A percentile compares a stretch with the other conserved stretches of the same genome.
These are phyloP conservation scores for Cladophialophora chaetospira DNA, from an alignment of 2,329 filamentous ascomycete species.

Conservation along the genomic window DNA sequence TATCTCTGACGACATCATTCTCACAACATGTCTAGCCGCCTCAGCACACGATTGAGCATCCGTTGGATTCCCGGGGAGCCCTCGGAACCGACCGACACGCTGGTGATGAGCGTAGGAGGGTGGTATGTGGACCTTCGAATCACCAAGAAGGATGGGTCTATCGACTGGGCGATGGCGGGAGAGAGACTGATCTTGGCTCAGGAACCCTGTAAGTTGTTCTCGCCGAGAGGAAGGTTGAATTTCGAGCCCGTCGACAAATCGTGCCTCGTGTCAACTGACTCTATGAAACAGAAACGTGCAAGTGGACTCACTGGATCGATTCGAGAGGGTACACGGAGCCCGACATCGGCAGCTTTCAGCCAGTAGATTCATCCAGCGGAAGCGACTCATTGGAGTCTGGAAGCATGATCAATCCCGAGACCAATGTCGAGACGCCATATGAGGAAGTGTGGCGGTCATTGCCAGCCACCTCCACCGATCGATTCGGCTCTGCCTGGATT, in stretches of 20 bases:
- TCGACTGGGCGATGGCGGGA: slow-evolving; percentile 50
- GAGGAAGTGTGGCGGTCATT: slow-evolving; percentile 53
- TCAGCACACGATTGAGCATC: slow-evolving; percentile 47
- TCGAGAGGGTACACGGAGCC: slow-evolving; percentile 22
- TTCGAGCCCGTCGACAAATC: not conserved
- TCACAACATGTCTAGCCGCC: slow-evolving; percentile 11
- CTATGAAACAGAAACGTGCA: slow-evolving; percentile 11
- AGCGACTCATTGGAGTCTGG: slow-evolving; percentile 43
- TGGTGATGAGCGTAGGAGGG: slow-evolving; percentile 46
- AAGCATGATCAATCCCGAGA: slow-evolving; percentile 22
- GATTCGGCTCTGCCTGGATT: slow-evolving; percentile 16
- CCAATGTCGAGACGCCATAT: slow-evolving; percentile 48
- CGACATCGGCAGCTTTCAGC: slow-evolving; percentile 30
- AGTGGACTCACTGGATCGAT: slow-evolving; percentile 26
- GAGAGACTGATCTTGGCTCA: slow-evolving; percentile 41
- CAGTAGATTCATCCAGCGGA: slow-evolving; percentile 39
- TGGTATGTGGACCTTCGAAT: slow-evolving; percentile 50
- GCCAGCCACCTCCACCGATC: not conserved
- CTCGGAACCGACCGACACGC: slow-evolving; percentile 47
- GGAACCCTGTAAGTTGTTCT: slow-evolving; percentile 38
- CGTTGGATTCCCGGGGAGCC: slow-evolving; percentile 46
- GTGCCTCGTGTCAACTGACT: not conserved
- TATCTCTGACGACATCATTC: too few relatives aligned
- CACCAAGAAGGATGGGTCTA: slow-evolving; percentile 37
- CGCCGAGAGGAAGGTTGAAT: not conserved